phyloP scores from a whole-genome alignment of 495 filamentous ascomycete genomes.

The Penicillium ucsense region DNA sequence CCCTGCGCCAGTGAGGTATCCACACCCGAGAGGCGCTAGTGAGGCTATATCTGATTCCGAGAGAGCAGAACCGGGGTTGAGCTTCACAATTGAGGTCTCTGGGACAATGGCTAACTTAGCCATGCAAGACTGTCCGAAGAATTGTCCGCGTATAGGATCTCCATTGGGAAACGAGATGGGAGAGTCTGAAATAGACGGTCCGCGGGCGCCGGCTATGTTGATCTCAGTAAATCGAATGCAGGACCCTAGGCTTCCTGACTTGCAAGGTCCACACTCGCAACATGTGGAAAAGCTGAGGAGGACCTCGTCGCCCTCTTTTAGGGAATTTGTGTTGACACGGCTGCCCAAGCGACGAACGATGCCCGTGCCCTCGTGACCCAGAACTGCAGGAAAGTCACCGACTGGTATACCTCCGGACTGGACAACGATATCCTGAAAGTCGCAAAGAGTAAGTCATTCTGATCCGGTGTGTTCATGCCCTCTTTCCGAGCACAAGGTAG shows the following conservation, averaged over 20 bases:
- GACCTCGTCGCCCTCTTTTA: constrained; percentile 37
- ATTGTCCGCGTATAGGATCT: constrained; percentile 23
- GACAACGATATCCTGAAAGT: constrained; percentile 23
- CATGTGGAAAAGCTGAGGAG: constrained; percentile 36
- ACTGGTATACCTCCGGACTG: constrained; percentile 24
- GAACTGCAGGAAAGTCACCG: constrained; percentile 26
- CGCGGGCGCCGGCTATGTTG: constrained; percentile 29
- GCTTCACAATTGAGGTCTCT: constrained; percentile 21
- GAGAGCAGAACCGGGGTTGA: constrained; percentile 1
- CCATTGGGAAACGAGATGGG: constrained; percentile 17
- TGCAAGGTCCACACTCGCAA: constrained; percentile 18
- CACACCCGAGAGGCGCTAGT: constrained; percentile 37
- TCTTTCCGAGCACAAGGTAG: not conserved
- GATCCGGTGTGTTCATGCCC: no score
- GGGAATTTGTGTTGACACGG: constrained; percentile 23
- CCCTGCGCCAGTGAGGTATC: constrained; percentile 38
- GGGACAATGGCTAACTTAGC: constrained; percentile 26
- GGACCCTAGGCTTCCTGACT: constrained; percentile 12
- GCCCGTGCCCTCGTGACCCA: constrained; percentile 48
- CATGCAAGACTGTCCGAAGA: constrained; percentile 38
- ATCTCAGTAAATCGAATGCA: constrained; percentile 23
- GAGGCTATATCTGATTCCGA: constrained; percentile 17
- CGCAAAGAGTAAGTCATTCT: no score
- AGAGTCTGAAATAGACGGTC: constrained; percentile 5
- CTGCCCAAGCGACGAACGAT: constrained; percentile 36